phyloP scores from a whole-genome alignment of 257 asterid genomes.

The Fraxinus cuspidata region DNA sequence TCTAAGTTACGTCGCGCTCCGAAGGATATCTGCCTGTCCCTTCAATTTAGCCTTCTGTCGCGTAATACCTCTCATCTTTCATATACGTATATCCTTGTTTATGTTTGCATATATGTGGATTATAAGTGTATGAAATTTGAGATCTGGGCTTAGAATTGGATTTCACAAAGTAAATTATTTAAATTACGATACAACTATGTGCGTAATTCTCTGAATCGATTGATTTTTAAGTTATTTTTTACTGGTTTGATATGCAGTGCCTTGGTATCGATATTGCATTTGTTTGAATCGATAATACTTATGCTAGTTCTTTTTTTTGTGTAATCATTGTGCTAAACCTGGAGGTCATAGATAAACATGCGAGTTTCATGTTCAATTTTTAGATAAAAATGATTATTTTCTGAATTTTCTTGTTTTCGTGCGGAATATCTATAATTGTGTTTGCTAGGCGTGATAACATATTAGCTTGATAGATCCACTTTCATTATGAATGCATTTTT shows the following conservation, averaged over 20 bases:
- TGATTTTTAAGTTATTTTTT: constrained; percentile 17
- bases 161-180: constrained; percentile 16
- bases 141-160: constrained; percentile 17
- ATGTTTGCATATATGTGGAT: not conserved
- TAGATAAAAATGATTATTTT: too few species aligned
- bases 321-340: too few species aligned
- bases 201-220: not conserved
- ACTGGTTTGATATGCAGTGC: constrained; percentile 9
- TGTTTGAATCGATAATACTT: not conserved
- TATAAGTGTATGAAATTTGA: constrained; percentile 7
- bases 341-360: too few species aligned
- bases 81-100: too few species aligned
- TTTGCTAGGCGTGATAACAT: not conserved
- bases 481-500: not conserved
- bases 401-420: not conserved
- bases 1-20: not conserved
- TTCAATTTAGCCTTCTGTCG: not conserved
- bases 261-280: not conserved
- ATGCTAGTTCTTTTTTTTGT: too few species aligned
- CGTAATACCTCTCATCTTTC: not conserved
- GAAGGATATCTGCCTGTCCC: not conserved
- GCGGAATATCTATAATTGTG: too few species aligned
- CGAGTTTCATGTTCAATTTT: not conserved
- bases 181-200: not conserved
- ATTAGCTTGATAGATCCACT: not conserved